Base-by-base conservation (phyloP, 139 green algal genomes). In the Gonium pectorale region DNA sequence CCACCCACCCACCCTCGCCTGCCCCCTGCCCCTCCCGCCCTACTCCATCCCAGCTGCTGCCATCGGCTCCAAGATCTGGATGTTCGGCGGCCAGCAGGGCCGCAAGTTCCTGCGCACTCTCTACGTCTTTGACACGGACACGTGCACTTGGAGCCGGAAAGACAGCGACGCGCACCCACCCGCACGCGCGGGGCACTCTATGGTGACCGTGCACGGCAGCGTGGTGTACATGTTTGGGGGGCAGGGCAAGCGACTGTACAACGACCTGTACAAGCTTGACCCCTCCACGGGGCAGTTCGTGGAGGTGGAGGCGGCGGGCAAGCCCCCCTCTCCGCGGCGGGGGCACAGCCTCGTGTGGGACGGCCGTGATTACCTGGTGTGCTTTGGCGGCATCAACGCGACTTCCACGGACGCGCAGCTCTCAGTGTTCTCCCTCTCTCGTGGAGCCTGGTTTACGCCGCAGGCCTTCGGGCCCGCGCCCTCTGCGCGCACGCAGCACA, bases 201-300 rank as follows among this genome's bases (percentile, higher is more conserved):
- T 90, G 87, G 81, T 80, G 2, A 77, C 75, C 6, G 73, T 87
- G 41, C 59, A 87, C 49, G 86, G 79, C 56, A 68, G 26, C 38
- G 35, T 67, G 26, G 79, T 90, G 9, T 91, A 86, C 80, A 27
- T 93, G 52, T 91, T 93, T 49, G 90, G 90, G 8, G 90, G 90
- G 21, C 90, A 93, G 68, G 90, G 90, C 38, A 91, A 91, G 64
- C 87, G 87, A 56, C 78, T 92, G 31, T 87, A 86, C 54, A 89
- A 92, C 37, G 90, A 93, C 88, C 70, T 93, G 22, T 83, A 81
- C 54, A 62, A 87, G 35, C 81, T 93, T 0, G 77, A 78, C 44
- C 72, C 83, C 26, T 22, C 37, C 7, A 67, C 73, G 17, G 73
- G 86, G 24, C 33, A 24, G 35, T 87, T 83, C 74, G 31, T 38